Evolutionary conservation across 2,329 filamentous ascomycete species (phyloP), one percentile per base, ranked within the genome.

Genomic region (Cryphonectria nitschkei): DNA sequence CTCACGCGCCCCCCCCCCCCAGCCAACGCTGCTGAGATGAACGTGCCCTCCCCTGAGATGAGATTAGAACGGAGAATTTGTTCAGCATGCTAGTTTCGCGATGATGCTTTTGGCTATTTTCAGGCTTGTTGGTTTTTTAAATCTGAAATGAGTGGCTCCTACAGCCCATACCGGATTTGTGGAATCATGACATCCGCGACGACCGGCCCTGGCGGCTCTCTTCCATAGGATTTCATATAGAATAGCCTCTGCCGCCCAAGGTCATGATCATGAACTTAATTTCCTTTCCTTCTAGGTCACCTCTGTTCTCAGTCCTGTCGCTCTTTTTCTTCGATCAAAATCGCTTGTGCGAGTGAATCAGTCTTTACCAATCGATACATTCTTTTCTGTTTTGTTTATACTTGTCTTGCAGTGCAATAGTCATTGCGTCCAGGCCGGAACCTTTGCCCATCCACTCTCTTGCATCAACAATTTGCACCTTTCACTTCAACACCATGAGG

Each of bases 401-500:
- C 32, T 37, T 61, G n/a, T 65, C 39, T 61, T 43, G 61, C 39
- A 69, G 64, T 66, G 65, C 54, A 70, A 46, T 65, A 41, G 19
- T 32, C 29, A 32, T 22, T 46, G 6, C 34, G 3, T 60, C 39
- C 39, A 29, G 65, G 26, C 65, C 65, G 39, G 39, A 61, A 54
- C 52, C 39, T 46, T 50, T 61, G 39, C 16, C 19, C 43, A 63
- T 54, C 46, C 50, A 61, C 9, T 46, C 68, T 22, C 32, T 32
- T 4, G 29, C 19, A 61, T 8, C 56, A 8, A 68, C 19, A 13
- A 19, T 4, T 16, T n/a, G 29, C 26, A 29, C 11, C n/a, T 6
- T 29, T 65, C 65, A 19, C 32, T 67, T 54, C 11, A 46, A 70
- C 37, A 66, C 19, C 11, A 73, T 73, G 71, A 73, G 68, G 66